Conservation (phyloP, 257 asterid genomes). For the Scutellaria barbata region DNA sequence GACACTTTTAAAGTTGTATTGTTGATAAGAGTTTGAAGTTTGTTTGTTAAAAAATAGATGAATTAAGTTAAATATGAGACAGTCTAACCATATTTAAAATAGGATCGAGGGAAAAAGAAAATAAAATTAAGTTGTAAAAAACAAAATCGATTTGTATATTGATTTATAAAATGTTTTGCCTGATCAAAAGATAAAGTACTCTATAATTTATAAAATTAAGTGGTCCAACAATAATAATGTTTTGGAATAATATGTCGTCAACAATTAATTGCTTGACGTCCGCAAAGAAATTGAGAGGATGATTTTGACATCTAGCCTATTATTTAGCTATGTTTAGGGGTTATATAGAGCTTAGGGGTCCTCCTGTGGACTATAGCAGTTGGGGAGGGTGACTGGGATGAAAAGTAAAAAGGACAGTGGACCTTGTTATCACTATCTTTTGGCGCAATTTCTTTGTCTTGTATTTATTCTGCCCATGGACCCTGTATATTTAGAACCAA, state of each 20-base stretch:
- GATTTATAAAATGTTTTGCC: background rate
- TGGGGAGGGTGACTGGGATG: constrained; percentile 23
- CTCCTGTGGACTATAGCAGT: constrained; percentile 6
- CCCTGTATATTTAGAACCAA: background rate
- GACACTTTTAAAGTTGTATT: no score
- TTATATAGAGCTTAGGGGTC: constrained; percentile 4
- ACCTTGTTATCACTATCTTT: background rate
- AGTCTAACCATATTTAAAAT: background rate
- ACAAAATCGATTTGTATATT: background rate
- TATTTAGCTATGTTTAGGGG: background rate
- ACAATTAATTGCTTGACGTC: constrained; percentile 7
- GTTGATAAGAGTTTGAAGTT: background rate
- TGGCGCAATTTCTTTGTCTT: background rate
- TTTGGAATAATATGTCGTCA: background rate
- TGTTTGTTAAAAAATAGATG: background rate
- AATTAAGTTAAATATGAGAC: background rate
- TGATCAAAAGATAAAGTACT: background rate
- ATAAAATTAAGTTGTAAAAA: no score
- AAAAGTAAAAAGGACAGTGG: background rate
- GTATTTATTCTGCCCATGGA: background rate
- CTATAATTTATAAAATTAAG: background rate
- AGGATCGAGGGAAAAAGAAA: background rate
- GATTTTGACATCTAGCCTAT: constrained; percentile 25
- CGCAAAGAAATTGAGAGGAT: background rate
- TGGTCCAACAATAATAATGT: background rate